Base-by-base conservation (phyloP, 805 yeast genomes). In the Lachancea meyersii region DNA sequence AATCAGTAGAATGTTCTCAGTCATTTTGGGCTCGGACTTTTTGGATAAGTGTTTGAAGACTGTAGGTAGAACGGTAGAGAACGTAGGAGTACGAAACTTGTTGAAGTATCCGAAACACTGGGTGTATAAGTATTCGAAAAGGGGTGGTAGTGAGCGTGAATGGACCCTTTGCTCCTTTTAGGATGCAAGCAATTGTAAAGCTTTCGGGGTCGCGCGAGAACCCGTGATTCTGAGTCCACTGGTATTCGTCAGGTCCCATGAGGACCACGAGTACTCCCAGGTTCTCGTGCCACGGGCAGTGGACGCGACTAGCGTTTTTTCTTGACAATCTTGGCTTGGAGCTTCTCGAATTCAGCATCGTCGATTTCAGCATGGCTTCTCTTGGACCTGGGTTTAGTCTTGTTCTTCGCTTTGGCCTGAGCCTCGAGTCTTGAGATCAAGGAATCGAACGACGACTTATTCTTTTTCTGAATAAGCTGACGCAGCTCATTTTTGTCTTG, bases 301-400 rank as follows among this genome's bases (percentile, higher is more conserved):
- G 10, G 26, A 23, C 6, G 10, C 26, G 13, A 26, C 34, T 22
- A 35, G 14, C 27, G 19, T 23, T 34, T 63, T 49, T 58, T 63
- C 48, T 63, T 65, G 48, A 58, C 50, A 27, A 70, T 48, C 46
- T 68, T 63, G 46, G 54, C 52, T 50, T 73, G 79, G 19, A 73
- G 64, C 46, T 58, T 58, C 10, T 68, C 71, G 49, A 77, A 77
- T 51, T 75, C 80, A 2, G 64, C 76, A 33, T 77, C 81, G 45
- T 65, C 69, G 0, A 73, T 55, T 3, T 73, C 76, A 41, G 60
- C 52, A 35, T 51, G 46, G 22, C 35, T 38, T 27, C 43, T 40
- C 43, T 20, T 38, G 40, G 3, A 37, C 41, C 54, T 27, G 49
- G 64, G 69, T 51, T 57, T 58, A 44, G 61, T 62, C 19, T 34